Evolutionary conservation across 441 rosid species (phyloP).

Genomic region (Brassica balearica): DNA sequence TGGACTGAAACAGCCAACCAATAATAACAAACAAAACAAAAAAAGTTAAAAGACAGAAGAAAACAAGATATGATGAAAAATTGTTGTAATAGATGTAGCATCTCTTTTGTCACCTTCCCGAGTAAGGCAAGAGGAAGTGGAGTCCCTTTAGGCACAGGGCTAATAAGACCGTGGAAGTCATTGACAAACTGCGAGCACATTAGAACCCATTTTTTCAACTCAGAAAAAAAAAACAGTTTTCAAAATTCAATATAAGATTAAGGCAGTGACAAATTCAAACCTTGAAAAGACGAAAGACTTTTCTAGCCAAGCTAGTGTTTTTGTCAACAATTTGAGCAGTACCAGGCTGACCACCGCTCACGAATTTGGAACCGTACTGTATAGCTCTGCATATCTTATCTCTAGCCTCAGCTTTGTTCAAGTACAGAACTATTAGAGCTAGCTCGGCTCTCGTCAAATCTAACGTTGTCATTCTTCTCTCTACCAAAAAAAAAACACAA

Average conservation of each 20-base stretch:
- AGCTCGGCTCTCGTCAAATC: slow-evolving; percentile 94
- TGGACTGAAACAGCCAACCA: slow-evolving; percentile 64
- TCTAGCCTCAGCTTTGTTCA: slow-evolving; percentile 97
- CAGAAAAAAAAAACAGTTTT: slow-evolving; percentile 20
- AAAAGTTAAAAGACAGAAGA: background rate
- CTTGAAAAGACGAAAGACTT: slow-evolving; percentile 98
- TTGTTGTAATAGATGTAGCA: background rate
- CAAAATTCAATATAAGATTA: background rate
- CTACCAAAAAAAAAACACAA: slow-evolving; percentile 14
- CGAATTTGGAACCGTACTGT: slow-evolving; percentile 92
- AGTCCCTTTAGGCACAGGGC: slow-evolving; percentile 92
- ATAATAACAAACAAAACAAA: slow-evolving; percentile 2
- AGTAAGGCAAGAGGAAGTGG: slow-evolving; percentile 86
- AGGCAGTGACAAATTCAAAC: slow-evolving; percentile 38
- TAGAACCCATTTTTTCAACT: background rate
- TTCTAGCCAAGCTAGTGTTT: slow-evolving; percentile 92
- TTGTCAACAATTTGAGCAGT: slow-evolving; percentile 96
- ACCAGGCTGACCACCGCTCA: slow-evolving; percentile 91
- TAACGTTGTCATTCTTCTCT: slow-evolving; percentile 76
- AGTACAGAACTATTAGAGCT: slow-evolving; percentile 77
- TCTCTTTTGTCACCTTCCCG: slow-evolving; percentile 66
- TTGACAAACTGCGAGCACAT: slow-evolving; percentile 78
- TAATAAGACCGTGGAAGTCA: slow-evolving; percentile 78
- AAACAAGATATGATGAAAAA: slow-evolving; percentile 11
- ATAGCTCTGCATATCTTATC: slow-evolving; percentile 99